Percentiles rank a stretch among this genome's conserved stretches.
Evolutionary conservation across 176 grass and related monocot species (phyloP).

Genomic region (Bothriochloa decipiens): DNA sequence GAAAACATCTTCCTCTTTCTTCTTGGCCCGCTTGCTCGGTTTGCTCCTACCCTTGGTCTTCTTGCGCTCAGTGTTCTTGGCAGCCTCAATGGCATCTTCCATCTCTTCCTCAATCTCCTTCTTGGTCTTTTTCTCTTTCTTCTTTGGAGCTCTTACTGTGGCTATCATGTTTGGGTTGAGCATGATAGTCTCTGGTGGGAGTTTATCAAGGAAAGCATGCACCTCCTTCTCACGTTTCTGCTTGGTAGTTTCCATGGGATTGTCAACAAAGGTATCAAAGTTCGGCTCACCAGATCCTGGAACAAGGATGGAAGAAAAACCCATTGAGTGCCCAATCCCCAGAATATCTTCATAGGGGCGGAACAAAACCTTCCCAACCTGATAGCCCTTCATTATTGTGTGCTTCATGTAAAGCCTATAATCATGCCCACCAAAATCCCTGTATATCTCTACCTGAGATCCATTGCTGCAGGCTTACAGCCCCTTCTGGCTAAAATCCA

Average conservation of each 20-base stretch:
- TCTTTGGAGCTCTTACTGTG: slow-evolving; percentile 55
- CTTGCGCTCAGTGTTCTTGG: slow-evolving; percentile 64
- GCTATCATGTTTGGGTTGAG: slow-evolving; percentile 77
- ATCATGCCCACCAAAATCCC: slow-evolving; percentile 62
- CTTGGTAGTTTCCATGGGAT: slow-evolving; percentile 79
- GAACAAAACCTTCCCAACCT: slow-evolving; percentile 69
- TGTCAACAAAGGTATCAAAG: slow-evolving; percentile 86
- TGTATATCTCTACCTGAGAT: slow-evolving; percentile 81
- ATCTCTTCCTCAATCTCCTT: slow-evolving; percentile 66
- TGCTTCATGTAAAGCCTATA: slow-evolving; percentile 78
- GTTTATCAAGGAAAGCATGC: slow-evolving; percentile 75
- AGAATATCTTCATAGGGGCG: slow-evolving; percentile 85
- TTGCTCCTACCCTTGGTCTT: slow-evolving; percentile 98
- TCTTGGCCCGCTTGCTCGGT: slow-evolving; percentile 75
- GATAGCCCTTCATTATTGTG: slow-evolving; percentile 76
- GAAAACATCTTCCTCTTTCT: slow-evolving; percentile 76
- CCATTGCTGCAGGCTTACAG: slow-evolving; percentile 66
- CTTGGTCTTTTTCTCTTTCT: slow-evolving; percentile 66
- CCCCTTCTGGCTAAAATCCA: slow-evolving; percentile 91
- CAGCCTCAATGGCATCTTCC: slow-evolving; percentile 55
- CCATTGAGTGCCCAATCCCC: slow-evolving; percentile 85
- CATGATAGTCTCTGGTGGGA: slow-evolving; percentile 86
- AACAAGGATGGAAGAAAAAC: slow-evolving; percentile 80
- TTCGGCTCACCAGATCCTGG: slow-evolving; percentile 86
- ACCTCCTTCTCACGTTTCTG: slow-evolving; percentile 92